These are phyloP conservation scores for Rosellinia necatrix DNA, from an alignment of 2,329 filamentous ascomycete genomes.

Conservation along the genomic window DNA sequence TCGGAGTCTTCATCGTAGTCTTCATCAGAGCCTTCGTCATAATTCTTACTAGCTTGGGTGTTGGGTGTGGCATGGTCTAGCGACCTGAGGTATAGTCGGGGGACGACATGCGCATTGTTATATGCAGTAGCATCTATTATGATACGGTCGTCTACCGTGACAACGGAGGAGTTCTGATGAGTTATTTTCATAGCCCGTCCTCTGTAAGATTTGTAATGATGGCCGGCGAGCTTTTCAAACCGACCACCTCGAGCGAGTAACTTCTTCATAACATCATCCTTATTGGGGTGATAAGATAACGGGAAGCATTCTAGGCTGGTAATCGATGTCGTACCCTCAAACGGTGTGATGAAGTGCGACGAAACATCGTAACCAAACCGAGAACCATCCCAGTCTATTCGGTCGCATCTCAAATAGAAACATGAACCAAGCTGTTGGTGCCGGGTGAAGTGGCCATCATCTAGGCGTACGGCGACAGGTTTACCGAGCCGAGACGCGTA, in stretches of 20 bases:
- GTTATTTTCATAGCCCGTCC: slow-evolving; percentile 8
- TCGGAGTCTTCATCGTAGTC: slow-evolving; percentile 4
- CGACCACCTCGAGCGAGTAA: slow-evolving; percentile 41
- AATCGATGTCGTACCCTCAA: slow-evolving; percentile 36
- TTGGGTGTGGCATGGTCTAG: not conserved
- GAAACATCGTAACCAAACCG: slow-evolving; percentile 37
- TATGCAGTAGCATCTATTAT: slow-evolving; percentile 10
- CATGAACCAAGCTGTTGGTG: slow-evolving; percentile 6
- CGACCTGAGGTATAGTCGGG: slow-evolving; percentile 1
- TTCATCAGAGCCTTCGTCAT: not conserved
- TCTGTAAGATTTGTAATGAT: slow-evolving; percentile 35
- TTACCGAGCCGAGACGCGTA: not conserved
- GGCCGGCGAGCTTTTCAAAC: slow-evolving; percentile 42
- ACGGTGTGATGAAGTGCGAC: slow-evolving; percentile 35
- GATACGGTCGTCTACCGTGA: slow-evolving; percentile 13
- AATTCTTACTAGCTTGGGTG: not conserved
- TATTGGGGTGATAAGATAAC: slow-evolving; percentile 34
- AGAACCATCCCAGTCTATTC: slow-evolving; percentile 44
- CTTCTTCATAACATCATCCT: slow-evolving; percentile 31
- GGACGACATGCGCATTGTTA: not conserved
- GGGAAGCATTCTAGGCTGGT: slow-evolving; percentile 39
- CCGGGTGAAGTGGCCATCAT: not conserved
- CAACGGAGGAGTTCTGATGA: not conserved
- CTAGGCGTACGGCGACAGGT: slow-evolving; percentile 5
- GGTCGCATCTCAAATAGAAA: slow-evolving; percentile 12